Percentiles rank a stretch among this genome's conserved stretches.
Evolutionary conservation across 768 basidiomycete genomes (phyloP).

Genomic region (Daedalea quercina): DNA sequence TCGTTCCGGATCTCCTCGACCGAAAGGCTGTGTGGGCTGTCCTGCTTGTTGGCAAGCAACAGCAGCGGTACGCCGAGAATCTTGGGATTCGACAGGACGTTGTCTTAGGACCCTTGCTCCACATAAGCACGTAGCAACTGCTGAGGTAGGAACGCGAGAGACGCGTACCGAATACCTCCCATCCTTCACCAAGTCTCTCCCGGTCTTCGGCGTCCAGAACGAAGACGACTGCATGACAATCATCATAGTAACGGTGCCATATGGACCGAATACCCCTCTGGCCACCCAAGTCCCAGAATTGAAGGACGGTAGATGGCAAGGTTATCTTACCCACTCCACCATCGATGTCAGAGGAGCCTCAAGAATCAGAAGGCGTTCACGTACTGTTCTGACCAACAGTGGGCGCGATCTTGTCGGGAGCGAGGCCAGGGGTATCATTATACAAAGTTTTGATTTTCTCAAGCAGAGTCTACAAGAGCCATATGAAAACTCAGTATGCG

Average conservation of each 20-base stretch:
- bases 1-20: constrained; percentile 88
- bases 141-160: background rate
- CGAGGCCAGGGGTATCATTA: constrained; percentile 79
- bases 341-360: background rate
- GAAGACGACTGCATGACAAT: constrained; percentile 95
- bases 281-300: constrained; percentile 97
- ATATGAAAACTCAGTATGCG: background rate
- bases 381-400: constrained; percentile 97
- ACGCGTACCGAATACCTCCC: constrained; percentile 91
- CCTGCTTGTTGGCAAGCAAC: constrained; percentile 95
- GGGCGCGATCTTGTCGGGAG: constrained; percentile 89
- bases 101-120: constrained; percentile 43
- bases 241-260: constrained; percentile 92
- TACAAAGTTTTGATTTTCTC: constrained; percentile 94
- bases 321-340: constrained; percentile 82
- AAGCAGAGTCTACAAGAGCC: constrained; percentile 56
- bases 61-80: constrained; percentile 87
- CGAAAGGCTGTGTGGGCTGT: constrained; percentile 69
- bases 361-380: constrained; percentile 20
- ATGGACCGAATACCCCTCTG: constrained; percentile 91
- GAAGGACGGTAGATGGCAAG: constrained; percentile 87
- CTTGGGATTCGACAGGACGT: constrained; percentile 82
- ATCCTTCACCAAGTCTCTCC: constrained; percentile 85
- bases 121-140: constrained; percentile 6
- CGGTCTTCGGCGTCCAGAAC: constrained; percentile 91